Conservation (phyloP, 2,329 filamentous ascomycete genomes). For the Calonectria henricotiae region DNA sequence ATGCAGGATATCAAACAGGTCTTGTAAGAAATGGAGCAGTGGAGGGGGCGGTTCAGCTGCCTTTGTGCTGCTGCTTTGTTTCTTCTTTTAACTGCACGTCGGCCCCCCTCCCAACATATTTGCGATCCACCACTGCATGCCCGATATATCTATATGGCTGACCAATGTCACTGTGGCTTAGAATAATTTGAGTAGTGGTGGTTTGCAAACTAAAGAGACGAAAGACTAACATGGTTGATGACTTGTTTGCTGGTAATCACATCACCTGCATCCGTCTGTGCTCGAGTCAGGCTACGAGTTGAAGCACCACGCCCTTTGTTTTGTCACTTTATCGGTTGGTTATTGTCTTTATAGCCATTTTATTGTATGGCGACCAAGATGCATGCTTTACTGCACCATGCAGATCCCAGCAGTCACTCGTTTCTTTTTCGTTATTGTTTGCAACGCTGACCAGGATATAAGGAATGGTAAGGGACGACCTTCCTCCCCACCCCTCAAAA, state of each 20-base stretch:
- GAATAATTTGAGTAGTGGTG: not conserved
- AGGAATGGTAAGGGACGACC: not conserved
- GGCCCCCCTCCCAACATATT: not conserved
- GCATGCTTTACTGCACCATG: not conserved
- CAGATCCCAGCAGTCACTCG: not conserved
- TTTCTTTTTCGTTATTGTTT: constrained; percentile 13
- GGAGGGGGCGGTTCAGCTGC: constrained; percentile 16
- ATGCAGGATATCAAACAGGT: constrained; percentile 24
- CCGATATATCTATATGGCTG: not conserved
- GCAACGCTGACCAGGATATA: constrained; percentile 7
- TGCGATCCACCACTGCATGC: not conserved
- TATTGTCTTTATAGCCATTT: not conserved
- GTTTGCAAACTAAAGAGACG: not conserved
- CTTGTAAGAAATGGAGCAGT: constrained; percentile 21
- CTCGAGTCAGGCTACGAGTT: not conserved
- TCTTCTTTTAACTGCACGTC: constrained; percentile 17
- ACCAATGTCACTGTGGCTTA: constrained; percentile 11
- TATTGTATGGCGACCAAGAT: not conserved
- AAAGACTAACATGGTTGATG: not conserved
- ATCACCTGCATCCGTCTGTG: not conserved
- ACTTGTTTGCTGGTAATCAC: not conserved
- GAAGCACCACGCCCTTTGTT: not conserved
- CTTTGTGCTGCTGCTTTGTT: constrained; percentile 20
- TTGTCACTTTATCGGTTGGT: not conserved
- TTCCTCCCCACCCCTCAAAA: too few relatives aligned